Evolutionary conservation across 345 rosid species (phyloP).

Genomic region (Eucalyptus tenuipes): DNA sequence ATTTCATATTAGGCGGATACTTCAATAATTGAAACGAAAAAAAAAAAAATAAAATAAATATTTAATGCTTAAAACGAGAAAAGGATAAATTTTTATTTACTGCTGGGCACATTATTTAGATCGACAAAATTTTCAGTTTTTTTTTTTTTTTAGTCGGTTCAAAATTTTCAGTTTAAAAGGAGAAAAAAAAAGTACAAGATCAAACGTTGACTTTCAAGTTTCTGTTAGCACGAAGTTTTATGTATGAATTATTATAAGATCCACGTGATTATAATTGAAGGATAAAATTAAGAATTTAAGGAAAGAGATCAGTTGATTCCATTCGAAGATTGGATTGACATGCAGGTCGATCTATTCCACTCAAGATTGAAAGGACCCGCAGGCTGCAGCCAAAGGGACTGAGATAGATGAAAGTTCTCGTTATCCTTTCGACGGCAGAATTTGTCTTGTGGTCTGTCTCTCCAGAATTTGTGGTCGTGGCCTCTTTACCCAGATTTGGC

Average conservation of each 20-base stretch:
- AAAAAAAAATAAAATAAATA: too few relatives aligned
- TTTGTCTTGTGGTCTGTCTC: not conserved
- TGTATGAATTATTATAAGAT: not conserved
- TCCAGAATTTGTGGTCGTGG: not conserved
- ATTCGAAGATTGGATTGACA: not conserved
- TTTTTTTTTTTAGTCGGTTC: too few relatives aligned
- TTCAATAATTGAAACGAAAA: too few relatives aligned
- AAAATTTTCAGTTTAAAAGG: not conserved
- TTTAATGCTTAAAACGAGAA: too few relatives aligned
- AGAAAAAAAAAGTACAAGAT: not conserved
- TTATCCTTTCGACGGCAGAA: not conserved
- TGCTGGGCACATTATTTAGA: not conserved
- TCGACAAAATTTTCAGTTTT: not conserved
- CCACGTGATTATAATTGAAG: not conserved
- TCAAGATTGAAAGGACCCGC: not conserved
- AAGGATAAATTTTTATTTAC: too few relatives aligned
- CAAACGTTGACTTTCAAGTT: not conserved
- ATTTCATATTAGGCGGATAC: not conserved
- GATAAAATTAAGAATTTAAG: not conserved
- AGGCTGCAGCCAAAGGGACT: not conserved
- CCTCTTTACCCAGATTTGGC: not conserved
- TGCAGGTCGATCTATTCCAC: not conserved
- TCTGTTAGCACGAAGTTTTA: conserved; percentile 8
- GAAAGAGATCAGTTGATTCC: too few relatives aligned
- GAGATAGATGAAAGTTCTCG: not conserved